phyloP scores from a whole-genome alignment of 768 basidiomycete species.

The Mycena belliarum region DNA sequence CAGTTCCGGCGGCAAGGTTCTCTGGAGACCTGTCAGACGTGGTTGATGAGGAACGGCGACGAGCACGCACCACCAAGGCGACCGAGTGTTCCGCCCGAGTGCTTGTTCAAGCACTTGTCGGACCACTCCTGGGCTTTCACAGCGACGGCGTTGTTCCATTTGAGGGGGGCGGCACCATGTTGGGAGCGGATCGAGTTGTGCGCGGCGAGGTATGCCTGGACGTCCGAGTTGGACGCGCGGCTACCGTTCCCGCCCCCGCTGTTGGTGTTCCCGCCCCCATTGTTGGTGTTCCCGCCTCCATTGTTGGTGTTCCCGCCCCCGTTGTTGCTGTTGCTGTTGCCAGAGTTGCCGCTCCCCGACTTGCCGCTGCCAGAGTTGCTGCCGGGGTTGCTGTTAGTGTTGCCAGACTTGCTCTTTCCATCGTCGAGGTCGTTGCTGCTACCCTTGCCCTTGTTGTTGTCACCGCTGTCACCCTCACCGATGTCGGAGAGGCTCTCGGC shows the following conservation, averaged over 20 bases:
- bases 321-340: neutral
- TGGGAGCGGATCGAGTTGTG: slow-evolving; percentile 66
- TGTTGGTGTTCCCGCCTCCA: slow-evolving; percentile 17
- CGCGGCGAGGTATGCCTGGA: slow-evolving; percentile 50
- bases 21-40: slow-evolving; percentile 39
- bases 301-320: slow-evolving; percentile 2
- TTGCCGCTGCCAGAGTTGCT: no score
- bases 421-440: slow-evolving; percentile 10
- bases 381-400: slow-evolving; percentile 3
- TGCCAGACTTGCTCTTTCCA: no score
- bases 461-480: slow-evolving; percentile 9
- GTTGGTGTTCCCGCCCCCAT: slow-evolving; percentile 3
- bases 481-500: neutral
- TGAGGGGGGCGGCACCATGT: slow-evolving; percentile 64
- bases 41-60: neutral
- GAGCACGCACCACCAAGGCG: slow-evolving; percentile 56
- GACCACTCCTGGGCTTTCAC: slow-evolving; percentile 72
- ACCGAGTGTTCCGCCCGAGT: slow-evolving; percentile 68
- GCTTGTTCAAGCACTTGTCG: slow-evolving; percentile 63
- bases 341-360: no score
- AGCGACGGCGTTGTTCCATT: slow-evolving; percentile 64
- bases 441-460: slow-evolving; percentile 3
- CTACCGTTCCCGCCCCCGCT: slow-evolving; percentile 28
- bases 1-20: slow-evolving; percentile 77
- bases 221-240: slow-evolving; percentile 44